Conservation (phyloP, 768 basidiomycete genomes). For the Ramaria rubella region DNA sequence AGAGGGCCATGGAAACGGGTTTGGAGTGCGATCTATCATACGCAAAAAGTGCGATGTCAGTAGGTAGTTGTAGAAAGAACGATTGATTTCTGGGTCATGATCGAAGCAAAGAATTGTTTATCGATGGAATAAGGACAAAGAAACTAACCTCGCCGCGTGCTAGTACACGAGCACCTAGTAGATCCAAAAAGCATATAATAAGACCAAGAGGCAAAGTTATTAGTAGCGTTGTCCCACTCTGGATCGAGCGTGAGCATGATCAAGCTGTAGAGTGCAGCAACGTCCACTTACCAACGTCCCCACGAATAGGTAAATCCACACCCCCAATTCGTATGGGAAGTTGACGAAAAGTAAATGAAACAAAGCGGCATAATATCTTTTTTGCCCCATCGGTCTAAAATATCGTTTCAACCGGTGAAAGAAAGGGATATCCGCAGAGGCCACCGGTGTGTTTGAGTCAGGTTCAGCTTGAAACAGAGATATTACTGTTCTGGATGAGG, state of each 20-base stretch:
- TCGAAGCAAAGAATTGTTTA: too few species aligned
- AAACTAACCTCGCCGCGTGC: slow-evolving; percentile 58
- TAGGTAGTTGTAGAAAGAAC: background rate
- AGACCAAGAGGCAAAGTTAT: slow-evolving; percentile 73
- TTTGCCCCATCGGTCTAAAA: slow-evolving; percentile 52
- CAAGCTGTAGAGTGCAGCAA: background rate
- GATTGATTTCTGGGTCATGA: too few species aligned
- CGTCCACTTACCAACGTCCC: slow-evolving; percentile 64
- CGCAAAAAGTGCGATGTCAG: background rate
- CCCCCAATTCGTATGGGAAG: slow-evolving; percentile 70
- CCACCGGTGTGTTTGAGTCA: slow-evolving; percentile 16
- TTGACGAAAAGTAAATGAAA: slow-evolving; percentile 69
- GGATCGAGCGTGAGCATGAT: too few species aligned
- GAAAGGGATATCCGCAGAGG: slow-evolving; percentile 5
- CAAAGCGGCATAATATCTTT: slow-evolving; percentile 56
- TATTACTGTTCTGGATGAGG: background rate
- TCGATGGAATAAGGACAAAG: background rate
- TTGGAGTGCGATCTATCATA: slow-evolving; percentile 54
- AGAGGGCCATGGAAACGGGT: slow-evolving; percentile 62
- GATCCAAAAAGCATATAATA: slow-evolving; percentile 68
- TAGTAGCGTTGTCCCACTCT: slow-evolving; percentile 78
- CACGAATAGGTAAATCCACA: slow-evolving; percentile 75
- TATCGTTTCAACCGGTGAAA: slow-evolving; percentile 44
- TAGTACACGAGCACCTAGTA: slow-evolving; percentile 66
- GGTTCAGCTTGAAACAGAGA: slow-evolving; percentile 59